These are phyloP conservation scores for Leishmania guyanensis DNA, from an alignment of 208 protist species.

Conservation along the genomic window DNA sequence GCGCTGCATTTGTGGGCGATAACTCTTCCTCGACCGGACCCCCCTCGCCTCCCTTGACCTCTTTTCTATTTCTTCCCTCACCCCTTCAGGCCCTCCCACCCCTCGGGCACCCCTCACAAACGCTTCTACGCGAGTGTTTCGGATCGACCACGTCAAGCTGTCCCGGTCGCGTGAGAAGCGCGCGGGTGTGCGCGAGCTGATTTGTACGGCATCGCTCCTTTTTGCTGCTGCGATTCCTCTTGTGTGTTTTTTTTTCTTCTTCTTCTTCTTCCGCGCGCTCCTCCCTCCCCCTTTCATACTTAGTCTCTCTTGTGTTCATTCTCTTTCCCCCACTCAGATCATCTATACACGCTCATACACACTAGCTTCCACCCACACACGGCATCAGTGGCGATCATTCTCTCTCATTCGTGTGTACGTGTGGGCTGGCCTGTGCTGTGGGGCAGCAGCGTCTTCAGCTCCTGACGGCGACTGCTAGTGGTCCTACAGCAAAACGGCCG, in stretches of 20 bases:
- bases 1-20: background rate
- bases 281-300: background rate
- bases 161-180: background rate
- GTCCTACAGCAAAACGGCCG: background rate
- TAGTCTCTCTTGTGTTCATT: background rate
- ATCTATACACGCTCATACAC: background rate
- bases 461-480: background rate
- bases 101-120: background rate
- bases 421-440: background rate
- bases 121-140: background rate
- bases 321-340: background rate
- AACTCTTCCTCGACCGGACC: background rate
- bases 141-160: background rate
- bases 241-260: background rate
- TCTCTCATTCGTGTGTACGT: background rate
- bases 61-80: background rate
- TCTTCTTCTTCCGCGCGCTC: background rate
- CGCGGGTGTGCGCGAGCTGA: background rate
- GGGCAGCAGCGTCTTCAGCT: background rate
- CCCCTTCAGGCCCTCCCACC: background rate
- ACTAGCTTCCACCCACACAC: background rate
- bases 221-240: background rate
- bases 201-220: background rate
- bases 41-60: background rate
- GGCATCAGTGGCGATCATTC: background rate